Evolutionary conservation across 2,329 filamentous ascomycete species (phyloP).

Genomic region (Rosellinia necatrix): DNA sequence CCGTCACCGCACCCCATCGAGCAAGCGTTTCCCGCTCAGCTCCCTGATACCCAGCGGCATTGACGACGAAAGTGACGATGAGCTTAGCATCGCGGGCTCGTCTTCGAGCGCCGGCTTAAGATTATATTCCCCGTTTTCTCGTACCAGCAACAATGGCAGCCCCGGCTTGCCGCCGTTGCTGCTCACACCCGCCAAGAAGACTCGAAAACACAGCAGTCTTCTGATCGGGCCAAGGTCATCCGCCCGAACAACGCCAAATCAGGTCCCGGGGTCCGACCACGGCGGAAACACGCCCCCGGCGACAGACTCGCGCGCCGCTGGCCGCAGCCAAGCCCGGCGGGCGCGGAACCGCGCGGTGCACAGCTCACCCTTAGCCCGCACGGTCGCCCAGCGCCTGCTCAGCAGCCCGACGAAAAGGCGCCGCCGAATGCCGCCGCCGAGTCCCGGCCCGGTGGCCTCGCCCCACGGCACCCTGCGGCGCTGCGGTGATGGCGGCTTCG

Average conservation of each 20-base stretch:
- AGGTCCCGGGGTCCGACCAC: not conserved
- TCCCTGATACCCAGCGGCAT: conserved; percentile 31
- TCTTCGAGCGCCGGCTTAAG: conserved; percentile 14
- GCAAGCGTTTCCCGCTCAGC: conserved; percentile 30
- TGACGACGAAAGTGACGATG: conserved; percentile 34
- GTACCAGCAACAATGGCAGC: conserved; percentile 2
- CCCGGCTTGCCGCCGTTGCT: conserved; percentile 11
- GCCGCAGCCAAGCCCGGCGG: conserved; percentile 10
- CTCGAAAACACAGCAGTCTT: conserved; percentile 15
- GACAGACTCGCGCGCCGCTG: conserved; percentile 31
- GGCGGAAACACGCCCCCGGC: conserved; percentile 20
- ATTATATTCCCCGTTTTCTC: conserved; percentile 16
- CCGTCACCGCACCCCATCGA: conserved; percentile 12
- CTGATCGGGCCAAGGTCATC: conserved; percentile 8
- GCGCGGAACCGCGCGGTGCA: conserved; percentile 21
- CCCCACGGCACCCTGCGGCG: conserved; percentile 19
- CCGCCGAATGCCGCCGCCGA: conserved; percentile 30
- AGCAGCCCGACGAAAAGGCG: conserved; percentile 31
- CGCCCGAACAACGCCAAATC: conserved; percentile 3
- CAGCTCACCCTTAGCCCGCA: conserved; percentile 38
- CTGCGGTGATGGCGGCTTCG: conserved; percentile 61
- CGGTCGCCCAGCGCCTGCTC: conserved; percentile 27
- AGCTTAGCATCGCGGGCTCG: conserved; percentile 31
- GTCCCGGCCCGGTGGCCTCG: conserved; percentile 12
- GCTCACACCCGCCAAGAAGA: conserved; percentile 25